phyloP scores from a whole-genome alignment of 1,284 basidiomycete species.

The Trametes polyzona region DNA sequence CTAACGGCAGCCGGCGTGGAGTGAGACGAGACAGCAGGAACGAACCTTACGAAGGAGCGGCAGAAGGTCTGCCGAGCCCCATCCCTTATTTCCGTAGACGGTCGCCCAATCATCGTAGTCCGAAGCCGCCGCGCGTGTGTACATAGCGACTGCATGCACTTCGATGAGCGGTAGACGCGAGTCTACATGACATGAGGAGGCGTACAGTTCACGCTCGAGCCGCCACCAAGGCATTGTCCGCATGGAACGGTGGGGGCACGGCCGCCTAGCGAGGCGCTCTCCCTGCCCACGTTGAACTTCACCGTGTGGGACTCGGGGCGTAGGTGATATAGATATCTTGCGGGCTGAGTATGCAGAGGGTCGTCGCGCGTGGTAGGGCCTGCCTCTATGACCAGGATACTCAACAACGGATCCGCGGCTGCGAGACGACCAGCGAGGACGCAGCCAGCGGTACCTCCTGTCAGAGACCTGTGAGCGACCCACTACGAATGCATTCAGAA shows the following conservation, averaged over 20 bases:
- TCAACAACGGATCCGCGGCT: conserved; percentile 46
- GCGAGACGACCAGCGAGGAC: conserved; percentile 53
- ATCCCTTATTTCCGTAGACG: conserved; percentile 52
- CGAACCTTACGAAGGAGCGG: conserved; percentile 56
- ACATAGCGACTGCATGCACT: conserved; percentile 48
- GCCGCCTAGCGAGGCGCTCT: conserved; percentile 49
- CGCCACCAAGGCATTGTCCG: conserved; percentile 60
- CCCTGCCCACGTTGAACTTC: conserved; percentile 45
- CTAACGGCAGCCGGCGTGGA: background rate
- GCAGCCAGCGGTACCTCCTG: conserved; percentile 54
- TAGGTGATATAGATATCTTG: conserved; percentile 46
- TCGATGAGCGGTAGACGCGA: background rate
- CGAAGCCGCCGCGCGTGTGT: conserved; percentile 57
- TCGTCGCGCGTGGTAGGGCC: conserved; percentile 51
- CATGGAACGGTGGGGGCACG: conserved; percentile 45
- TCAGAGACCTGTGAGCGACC: too few species aligned
- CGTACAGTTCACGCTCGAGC: conserved; percentile 61
- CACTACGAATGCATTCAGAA: too few species aligned
- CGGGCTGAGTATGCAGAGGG: conserved; percentile 54
- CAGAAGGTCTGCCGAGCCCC: conserved; percentile 54
- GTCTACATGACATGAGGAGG: background rate
- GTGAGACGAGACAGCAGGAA: background rate
- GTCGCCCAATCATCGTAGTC: conserved; percentile 63
- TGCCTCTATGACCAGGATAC: conserved; percentile 50
- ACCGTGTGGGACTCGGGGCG: conserved; percentile 44